Conservation (phyloP, 106 monocot species). For the Phalaenopsis aphrodite region DNA sequence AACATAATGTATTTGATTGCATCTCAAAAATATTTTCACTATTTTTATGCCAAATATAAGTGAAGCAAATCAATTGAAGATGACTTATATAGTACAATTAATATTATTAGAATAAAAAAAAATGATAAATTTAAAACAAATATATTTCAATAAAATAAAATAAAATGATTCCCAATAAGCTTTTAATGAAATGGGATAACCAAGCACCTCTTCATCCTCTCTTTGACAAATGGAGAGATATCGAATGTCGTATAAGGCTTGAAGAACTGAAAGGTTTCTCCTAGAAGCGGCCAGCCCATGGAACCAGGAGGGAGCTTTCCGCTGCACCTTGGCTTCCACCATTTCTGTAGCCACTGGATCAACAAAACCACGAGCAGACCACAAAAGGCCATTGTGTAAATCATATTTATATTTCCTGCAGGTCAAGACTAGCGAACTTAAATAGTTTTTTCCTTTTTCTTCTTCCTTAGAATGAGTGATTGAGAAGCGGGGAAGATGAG, state of each 20-base stretch:
- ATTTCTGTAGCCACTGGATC: slow-evolving; percentile 16
- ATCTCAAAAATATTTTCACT: no score
- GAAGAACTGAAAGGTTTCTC: slow-evolving; percentile 55
- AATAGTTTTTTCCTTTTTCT: neutral
- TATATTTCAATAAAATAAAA: no score
- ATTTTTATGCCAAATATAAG: no score
- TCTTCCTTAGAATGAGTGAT: no score
- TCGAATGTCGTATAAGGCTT: slow-evolving; percentile 23
- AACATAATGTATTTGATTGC: no score
- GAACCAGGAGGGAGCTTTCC: slow-evolving; percentile 53
- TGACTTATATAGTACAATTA: no score
- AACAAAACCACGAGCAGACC: neutral
- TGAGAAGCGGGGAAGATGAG: no score
- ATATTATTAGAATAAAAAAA: no score
- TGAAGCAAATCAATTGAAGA: no score
- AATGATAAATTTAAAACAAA: no score
- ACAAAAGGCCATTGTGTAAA: neutral
- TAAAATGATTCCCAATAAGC: no score
- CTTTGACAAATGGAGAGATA: slow-evolving; percentile 41
- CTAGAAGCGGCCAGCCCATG: slow-evolving; percentile 39
- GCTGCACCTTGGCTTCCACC: slow-evolving; percentile 34
- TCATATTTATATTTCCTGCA: neutral
- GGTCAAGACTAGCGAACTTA: neutral
- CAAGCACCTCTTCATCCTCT: slow-evolving; percentile 33
- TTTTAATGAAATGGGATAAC: no score